Percentiles rank a stretch among this genome's conserved stretches.
Conservation (phyloP, 164 flowering plant genomes). For the Magnolia changhungtana region DNA sequence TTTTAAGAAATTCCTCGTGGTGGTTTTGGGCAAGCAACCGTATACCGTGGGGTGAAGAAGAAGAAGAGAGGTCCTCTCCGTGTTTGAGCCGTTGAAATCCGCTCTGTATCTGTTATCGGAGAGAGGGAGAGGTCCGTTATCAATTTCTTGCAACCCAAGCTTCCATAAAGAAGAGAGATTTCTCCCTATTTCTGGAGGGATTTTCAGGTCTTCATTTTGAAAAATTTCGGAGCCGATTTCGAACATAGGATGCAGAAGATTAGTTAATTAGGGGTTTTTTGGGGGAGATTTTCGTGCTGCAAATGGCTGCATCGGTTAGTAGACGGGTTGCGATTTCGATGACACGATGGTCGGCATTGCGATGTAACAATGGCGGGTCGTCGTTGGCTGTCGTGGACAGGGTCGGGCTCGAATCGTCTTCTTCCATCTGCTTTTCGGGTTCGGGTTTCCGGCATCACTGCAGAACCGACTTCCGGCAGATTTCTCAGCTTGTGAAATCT, state of each 20-base stretch:
- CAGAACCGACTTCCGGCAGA: slow-evolving; percentile 17
- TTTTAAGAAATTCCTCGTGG: no score
- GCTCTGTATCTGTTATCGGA: no score
- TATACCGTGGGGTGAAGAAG: no score
- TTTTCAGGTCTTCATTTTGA: no score
- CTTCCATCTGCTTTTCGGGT: background rate
- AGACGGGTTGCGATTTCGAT: background rate
- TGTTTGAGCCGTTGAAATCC: no score
- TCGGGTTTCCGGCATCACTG: background rate
- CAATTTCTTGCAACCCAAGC: background rate
- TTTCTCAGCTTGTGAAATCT: slow-evolving; percentile 48
- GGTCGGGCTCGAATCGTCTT: background rate
- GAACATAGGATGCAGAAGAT: background rate
- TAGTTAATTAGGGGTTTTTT: background rate
- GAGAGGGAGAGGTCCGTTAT: no score
- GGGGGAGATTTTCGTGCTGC: background rate
- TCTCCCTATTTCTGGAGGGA: background rate
- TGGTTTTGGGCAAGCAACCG: no score
- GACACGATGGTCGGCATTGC: background rate
- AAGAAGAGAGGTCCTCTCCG: no score
- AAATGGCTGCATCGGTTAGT: background rate
- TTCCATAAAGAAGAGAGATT: background rate
- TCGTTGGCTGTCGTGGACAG: background rate
- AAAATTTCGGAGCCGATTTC: no score
- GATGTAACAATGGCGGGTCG: background rate